Base-by-base conservation (phyloP, 305 asterid genomes). In the Andrographis paniculata region DNA sequence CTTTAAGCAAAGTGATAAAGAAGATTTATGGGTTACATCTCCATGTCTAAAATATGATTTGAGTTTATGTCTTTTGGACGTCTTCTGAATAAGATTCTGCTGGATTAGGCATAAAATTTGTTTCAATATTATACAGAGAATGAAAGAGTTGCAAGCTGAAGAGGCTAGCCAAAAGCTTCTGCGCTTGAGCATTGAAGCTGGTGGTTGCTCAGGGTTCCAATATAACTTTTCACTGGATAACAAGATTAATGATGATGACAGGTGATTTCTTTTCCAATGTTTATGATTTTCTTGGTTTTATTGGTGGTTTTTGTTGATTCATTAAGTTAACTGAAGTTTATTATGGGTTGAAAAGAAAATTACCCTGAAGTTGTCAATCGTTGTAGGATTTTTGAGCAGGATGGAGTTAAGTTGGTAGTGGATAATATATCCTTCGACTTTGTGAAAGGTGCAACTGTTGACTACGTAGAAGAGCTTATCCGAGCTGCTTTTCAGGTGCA, bases 191-290 rank as follows among this genome's bases (percentile, higher is more conserved):
- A 75, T 91, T 48, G 99, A 84, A 67, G 93, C 99, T 22, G 99
- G 99, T 0, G 96, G 99, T 18, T 91, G 99, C 77, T 91, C 99
- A 3, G 99, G 99, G 15, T 91, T 86, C 76, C 99, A 91, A 33
- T 91, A 91, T 62, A 87, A 80, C 44, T 91, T 91, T 68, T 68
- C 84, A 40, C 85, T 91, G 16, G 99, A 83, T 9, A 86, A 84
- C 60, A 81, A 77, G 61, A 58, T 71, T 68, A 74, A 75, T 49
- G 48, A 60, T 20, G 95, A 92, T 58, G 99, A 92, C 80, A 92
- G 95, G 96, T 87, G 50, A 20, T 33, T 33, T 27, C 19, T 6
- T 60, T 52, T 59, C 58, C 41, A 9, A 17, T 16, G 15, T 47
- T 10, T 33, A 13, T 4, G 0, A 11, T 5, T 48, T 56, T 36